Base-by-base conservation (phyloP, 805 yeast genomes). In the Saccharomycopsis sp. region DNA sequence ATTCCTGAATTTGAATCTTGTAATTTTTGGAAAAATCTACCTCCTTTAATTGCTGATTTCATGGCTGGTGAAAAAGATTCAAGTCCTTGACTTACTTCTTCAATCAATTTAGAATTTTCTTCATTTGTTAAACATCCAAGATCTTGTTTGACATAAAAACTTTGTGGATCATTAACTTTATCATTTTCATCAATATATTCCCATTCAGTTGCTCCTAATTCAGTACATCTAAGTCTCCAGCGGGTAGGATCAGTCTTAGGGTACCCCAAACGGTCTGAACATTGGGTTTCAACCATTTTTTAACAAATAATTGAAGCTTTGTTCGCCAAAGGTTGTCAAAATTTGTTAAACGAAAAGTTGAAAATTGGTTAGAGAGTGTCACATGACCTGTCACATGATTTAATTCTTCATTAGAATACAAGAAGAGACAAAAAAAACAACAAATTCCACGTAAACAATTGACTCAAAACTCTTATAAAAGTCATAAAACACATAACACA, bases 1-100 rank as follows among this genome's bases (percentile, higher is more conserved):
- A 77, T 74, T 0, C 98, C 99, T n/a, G 79, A 72, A n/a, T n/a
- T n/a, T 20, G 70, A 68, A 40, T 82, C 89, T 56, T 92, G 97
- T n/a, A 89, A 52, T 5, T 66, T 54, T 21, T 70, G 54, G 39
- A 84, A 72, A 53, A 84, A 87, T 2, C 70, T 65, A 2, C 88
- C 89, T 17, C 89, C 92, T 48, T 82, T 79, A 31, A 66, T 57
- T 1, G 88, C 80, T 3, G 94, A 74, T 33, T 79, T 76, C 26
- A 58, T 56, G 0, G 85, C 73, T 9, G 37, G 36, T 1, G 56
- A 55, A 0, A 71, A 66, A 0, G 63, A 57, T 2, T 60, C 55
- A 49, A 66, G 59, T 18, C 53, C 57, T 3, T 23, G 17, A 33
- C 36, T 35, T 5, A 28, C 18, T 18, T 42, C 28, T 42, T 45